Conservation (phyloP, 2,329 filamentous ascomycete genomes). For the Pseudomassariella vexata region DNA sequence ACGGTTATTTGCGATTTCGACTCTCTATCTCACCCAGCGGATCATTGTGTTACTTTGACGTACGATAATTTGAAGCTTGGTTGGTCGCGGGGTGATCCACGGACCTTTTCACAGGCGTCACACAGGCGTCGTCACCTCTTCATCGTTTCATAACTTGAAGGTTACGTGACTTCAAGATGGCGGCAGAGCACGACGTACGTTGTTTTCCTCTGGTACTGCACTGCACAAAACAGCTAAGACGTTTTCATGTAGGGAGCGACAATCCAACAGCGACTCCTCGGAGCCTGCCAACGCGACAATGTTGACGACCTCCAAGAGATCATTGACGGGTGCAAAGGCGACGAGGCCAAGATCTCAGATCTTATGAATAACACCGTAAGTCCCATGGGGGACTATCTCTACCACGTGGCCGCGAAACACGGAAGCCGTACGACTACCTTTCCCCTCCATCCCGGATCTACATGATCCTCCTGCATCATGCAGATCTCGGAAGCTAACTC, state of each 20-base stretch:
- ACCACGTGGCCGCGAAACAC: constrained; percentile 81
- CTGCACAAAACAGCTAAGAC: not conserved
- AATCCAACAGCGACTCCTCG: constrained; percentile 64
- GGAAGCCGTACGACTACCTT: constrained; percentile 67
- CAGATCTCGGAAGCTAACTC: not conserved
- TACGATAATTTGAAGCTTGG: too few relatives aligned
- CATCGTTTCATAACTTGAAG: not conserved
- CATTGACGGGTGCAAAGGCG: constrained; percentile 52
- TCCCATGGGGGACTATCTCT: constrained; percentile 78
- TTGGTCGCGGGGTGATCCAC: too few relatives aligned
- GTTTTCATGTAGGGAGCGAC: not conserved
- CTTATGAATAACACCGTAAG: constrained; percentile 84
- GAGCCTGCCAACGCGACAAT: constrained; percentile 92
- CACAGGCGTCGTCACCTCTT: too few relatives aligned
- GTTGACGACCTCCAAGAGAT: constrained; percentile 75
- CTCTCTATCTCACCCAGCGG: too few relatives aligned
- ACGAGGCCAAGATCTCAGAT: constrained; percentile 62
- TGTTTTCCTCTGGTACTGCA: too few relatives aligned
- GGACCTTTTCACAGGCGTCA: too few relatives aligned
- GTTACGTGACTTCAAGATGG: not conserved
- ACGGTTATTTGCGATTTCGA: too few relatives aligned
- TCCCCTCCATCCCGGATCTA: constrained; percentile 2
- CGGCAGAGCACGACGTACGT: constrained; percentile 22
- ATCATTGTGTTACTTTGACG: too few relatives aligned
- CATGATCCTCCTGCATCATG: not conserved